phyloP scores from a whole-genome alignment of 768 basidiomycete species.

The Suillus ampliporus region DNA sequence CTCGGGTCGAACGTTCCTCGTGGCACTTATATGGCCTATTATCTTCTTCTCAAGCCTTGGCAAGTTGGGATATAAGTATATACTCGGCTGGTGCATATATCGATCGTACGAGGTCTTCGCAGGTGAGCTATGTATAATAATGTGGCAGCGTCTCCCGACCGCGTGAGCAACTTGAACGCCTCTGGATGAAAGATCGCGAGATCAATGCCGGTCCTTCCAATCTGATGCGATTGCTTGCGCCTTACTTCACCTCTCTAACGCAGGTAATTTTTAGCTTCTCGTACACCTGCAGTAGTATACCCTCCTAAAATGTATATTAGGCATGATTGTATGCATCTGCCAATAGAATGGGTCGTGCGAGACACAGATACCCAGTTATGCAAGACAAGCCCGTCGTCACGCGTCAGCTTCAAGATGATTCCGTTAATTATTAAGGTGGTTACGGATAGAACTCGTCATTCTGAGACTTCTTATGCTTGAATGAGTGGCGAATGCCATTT shows the following conservation, averaged over 20 bases:
- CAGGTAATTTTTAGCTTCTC: conserved; percentile 27
- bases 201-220: conserved; percentile 47
- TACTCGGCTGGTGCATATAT: background rate
- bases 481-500: no score
- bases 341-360: conserved; percentile 48
- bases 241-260: conserved; percentile 67
- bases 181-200: conserved; percentile 70
- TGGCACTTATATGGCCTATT: background rate
- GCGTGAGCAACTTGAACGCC: conserved; percentile 66
- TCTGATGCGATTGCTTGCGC: conserved; percentile 65
- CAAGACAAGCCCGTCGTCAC: conserved; percentile 59
- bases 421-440: background rate
- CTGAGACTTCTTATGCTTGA: conserved; percentile 8
- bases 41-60: background rate
- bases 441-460: conserved; percentile 17
- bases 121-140: no score
- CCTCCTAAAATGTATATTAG: background rate
- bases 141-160: conserved; percentile 60
- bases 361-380: conserved; percentile 49
- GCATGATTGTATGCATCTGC: conserved; percentile 15
- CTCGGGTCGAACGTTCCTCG: background rate
- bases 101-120: background rate
- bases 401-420: background rate
- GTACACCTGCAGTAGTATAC: background rate
- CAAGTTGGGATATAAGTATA: no score